Base-by-base conservation (phyloP, 2,329 filamentous ascomycete genomes). In the Bipolaris oryzae region DNA sequence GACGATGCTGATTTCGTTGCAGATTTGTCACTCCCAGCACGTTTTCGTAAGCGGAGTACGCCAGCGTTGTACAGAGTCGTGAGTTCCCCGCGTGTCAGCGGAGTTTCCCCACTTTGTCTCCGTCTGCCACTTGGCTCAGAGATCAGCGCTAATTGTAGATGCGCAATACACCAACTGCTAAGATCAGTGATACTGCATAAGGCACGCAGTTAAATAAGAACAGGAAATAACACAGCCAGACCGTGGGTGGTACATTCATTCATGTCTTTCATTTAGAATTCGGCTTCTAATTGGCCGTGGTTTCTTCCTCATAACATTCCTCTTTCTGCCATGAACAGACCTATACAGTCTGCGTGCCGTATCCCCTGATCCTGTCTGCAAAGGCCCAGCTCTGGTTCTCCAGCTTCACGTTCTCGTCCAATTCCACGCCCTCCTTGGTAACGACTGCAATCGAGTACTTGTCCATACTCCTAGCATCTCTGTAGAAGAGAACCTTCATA, bases 331-430 rank as follows among this genome's bases (percentile, higher is more conserved):
- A 33, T 45, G 7, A 21, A 18, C 16, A 44, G 15, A 28, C 46
- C 57, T 68, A 73, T 16, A 61, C 70, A 10, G 69, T 71, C 83
- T 98, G 93, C 23, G 93, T 96, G 60, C 95, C 95, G 76, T 99
- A 99, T 42, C 95, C 95, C 78, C 87, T 89, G 77, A 99, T 97
- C 69, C 89, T 85, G 76, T 98, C 94, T 21, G 95, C 95, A 81
- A 99, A 99, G 49, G 91, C 92, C 95, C 94, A 98, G 85, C 92
- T 97, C 85, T 98, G 94, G 70, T 88, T 85, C 84, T 98, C 93
- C 65, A 99, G 83, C 84, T 92, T 88, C 82, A 96, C 90, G 70
- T 90, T 81, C 78, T 96, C 87, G 77, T 88, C 89, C 66, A 97
- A 76, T 53, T 96, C 89, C 57, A 98, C 87, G n/a, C 76, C 92